A percentile compares a stretch with the other conserved stretches of the same genome.
Evolutionary conservation across 768 basidiomycete genomes (phyloP).

Genomic region (Pisolithus tinctorius): DNA sequence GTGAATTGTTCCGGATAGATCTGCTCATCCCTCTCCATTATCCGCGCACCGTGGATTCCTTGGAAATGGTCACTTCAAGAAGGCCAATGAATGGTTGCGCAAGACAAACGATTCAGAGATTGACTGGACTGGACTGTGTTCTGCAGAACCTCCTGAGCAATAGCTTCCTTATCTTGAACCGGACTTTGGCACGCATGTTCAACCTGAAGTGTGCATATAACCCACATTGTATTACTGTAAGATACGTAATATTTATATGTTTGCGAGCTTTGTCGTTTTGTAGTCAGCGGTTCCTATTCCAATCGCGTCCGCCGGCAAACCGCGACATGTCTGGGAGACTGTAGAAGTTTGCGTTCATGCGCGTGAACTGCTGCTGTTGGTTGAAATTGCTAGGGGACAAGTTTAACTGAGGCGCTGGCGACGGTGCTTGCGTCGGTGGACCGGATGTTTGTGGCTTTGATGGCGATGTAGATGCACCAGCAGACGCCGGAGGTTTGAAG

Average conservation of each 20-base stretch:
- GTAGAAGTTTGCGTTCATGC: slow-evolving; percentile 19
- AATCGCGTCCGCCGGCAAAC: slow-evolving; percentile 8
- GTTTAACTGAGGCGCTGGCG: slow-evolving; percentile 20
- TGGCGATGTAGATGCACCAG: slow-evolving; percentile 6
- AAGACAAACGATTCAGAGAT: slow-evolving; percentile 52
- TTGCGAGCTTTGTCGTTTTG: too few species aligned
- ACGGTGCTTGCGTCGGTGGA: background rate
- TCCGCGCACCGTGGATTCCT: slow-evolving; percentile 71
- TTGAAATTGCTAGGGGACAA: slow-evolving; percentile 20
- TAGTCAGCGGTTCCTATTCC: background rate
- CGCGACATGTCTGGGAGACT: slow-evolving; percentile 8
- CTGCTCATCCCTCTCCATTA: slow-evolving; percentile 71
- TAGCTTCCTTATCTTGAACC: too few species aligned
- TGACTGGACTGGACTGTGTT: slow-evolving; percentile 44
- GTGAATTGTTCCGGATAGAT: slow-evolving; percentile 25
- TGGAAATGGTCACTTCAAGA: slow-evolving; percentile 69
- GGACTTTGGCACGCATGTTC: background rate
- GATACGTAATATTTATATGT: too few species aligned
- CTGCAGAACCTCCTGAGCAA: background rate
- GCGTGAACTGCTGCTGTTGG: slow-evolving; percentile 18
- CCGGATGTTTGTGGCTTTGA: background rate
- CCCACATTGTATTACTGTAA: too few species aligned
- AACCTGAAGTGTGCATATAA: background rate
- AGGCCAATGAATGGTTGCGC: slow-evolving; percentile 69
- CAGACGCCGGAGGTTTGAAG: slow-evolving; percentile 47